These are phyloP conservation scores for Fusarium pseudonygamai DNA, from an alignment of 2,329 filamentous ascomycete genomes.

Conservation along the genomic window DNA sequence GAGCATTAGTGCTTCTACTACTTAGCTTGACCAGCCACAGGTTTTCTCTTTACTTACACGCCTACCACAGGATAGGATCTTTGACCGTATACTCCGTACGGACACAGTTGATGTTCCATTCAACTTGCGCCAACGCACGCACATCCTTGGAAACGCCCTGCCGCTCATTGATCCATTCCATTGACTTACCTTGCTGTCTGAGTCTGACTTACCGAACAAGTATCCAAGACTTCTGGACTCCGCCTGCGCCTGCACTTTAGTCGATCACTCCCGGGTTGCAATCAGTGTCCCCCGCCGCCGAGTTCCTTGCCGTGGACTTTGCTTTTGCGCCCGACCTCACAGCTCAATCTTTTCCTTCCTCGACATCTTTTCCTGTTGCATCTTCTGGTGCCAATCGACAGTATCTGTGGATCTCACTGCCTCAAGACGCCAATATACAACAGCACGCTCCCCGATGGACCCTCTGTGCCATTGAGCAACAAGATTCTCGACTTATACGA, in stretches of 20 bases:
- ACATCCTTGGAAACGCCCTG: conserved; percentile 24
- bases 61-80: conserved; percentile 15
- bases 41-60: conserved; percentile 2
- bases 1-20: conserved; percentile 24
- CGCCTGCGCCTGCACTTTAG: conserved; percentile 25
- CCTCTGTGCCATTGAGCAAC: conserved; percentile 30
- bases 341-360: conserved; percentile 19
- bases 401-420: not conserved
- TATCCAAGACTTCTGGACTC: conserved; percentile 27
- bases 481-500: conserved; percentile 3
- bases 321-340: conserved; percentile 24
- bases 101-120: conserved; percentile 18
- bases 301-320: conserved; percentile 18
- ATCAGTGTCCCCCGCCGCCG: conserved; percentile 30
- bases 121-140: conserved; percentile 28
- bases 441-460: conserved; percentile 27
- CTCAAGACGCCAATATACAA: conserved; percentile 6
- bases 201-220: conserved; percentile 17
- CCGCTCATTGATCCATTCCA: conserved; percentile 28
- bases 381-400: conserved; percentile 6
- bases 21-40: conserved; percentile 28
- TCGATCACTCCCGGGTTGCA: conserved; percentile 29
- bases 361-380: conserved; percentile 8
- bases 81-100: conserved; percentile 17
- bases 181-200: conserved; percentile 17